Evolutionary conservation across 2,329 filamentous ascomycete species (phyloP).

Genomic region (Paraconiothyrium brasiliense): DNA sequence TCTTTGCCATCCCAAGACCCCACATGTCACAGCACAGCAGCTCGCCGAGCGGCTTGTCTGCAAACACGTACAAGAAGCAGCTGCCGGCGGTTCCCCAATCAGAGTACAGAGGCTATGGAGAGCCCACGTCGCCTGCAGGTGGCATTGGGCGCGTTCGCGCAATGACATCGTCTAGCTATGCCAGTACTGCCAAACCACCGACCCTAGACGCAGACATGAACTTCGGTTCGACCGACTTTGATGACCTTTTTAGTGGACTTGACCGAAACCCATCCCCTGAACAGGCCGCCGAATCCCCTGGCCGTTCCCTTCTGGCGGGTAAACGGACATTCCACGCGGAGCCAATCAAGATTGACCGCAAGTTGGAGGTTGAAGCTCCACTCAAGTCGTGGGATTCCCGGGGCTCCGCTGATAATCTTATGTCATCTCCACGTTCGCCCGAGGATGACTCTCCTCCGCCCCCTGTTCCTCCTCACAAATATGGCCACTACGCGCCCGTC

Average conservation of each 20-base stretch:
- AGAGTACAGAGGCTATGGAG: slow-evolving; percentile 31
- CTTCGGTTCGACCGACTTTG: slow-evolving; percentile 55
- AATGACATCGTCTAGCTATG: slow-evolving; percentile 60
- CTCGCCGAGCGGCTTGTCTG: slow-evolving; percentile 37
- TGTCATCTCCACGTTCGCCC: slow-evolving; percentile 51
- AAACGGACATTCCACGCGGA: slow-evolving; percentile 49
- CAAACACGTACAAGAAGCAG: slow-evolving; percentile 36
- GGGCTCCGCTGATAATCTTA: slow-evolving; percentile 60
- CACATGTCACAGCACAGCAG: slow-evolving; percentile 39
- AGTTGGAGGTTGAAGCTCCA: slow-evolving; percentile 56
- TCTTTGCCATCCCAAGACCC: slow-evolving; percentile 47
- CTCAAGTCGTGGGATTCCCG: slow-evolving; percentile 64
- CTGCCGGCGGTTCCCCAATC: slow-evolving; percentile 39
- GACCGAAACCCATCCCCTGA: slow-evolving; percentile 44
- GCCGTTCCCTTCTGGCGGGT: slow-evolving; percentile 46
- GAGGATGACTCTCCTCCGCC: slow-evolving; percentile 46
- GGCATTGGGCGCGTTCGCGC: slow-evolving; percentile 41
- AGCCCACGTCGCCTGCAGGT: slow-evolving; percentile 18
- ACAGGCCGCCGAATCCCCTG: slow-evolving; percentile 31
- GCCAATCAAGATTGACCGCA: slow-evolving; percentile 57
- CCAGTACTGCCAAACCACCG: slow-evolving; percentile 61
- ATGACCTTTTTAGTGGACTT: slow-evolving; percentile 59
- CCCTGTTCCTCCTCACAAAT: slow-evolving; percentile 46
- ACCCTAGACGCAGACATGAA: slow-evolving; percentile 56
- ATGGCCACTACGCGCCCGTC: slow-evolving; percentile 42